Conservation (phyloP, 2,329 filamentous ascomycete species). For the Sclerotiophoma versabilis region DNA sequence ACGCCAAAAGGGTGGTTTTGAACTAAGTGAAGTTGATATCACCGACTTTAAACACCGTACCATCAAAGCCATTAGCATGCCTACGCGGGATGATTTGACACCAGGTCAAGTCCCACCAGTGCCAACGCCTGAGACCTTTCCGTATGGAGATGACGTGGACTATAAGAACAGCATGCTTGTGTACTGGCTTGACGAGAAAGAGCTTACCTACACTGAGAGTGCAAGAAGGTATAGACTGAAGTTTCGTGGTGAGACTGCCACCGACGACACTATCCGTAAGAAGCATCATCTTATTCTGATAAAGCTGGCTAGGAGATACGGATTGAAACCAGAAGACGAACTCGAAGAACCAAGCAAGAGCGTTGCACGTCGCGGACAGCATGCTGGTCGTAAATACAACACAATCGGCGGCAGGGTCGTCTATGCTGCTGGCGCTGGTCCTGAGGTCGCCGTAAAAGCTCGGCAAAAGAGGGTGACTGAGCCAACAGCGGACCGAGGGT, state of each 20-base stretch:
- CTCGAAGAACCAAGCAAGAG: conserved; percentile 7
- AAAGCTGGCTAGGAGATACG: conserved; percentile 11
- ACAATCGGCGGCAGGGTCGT: conserved; percentile 3
- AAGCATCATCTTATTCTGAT: conserved; percentile 15
- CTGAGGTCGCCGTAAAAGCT: neutral
- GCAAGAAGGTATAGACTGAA: conserved; percentile 8
- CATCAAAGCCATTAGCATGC: conserved; percentile 26
- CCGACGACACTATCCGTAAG: conserved; percentile 22
- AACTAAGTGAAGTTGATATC: neutral
- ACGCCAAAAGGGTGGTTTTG: neutral
- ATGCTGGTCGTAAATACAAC: conserved; percentile 3
- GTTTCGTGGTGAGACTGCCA: conserved; percentile 16
- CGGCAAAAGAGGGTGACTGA: neutral
- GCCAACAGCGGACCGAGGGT: neutral
- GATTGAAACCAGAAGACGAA: conserved; percentile 9
- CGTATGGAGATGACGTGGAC: conserved; percentile 22
- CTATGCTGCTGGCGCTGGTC: neutral
- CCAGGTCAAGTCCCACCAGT: conserved; percentile 9
- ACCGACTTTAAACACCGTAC: conserved; percentile 17
- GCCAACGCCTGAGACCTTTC: conserved; percentile 6
- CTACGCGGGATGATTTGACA: conserved; percentile 1
- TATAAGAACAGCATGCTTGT: conserved; percentile 21
- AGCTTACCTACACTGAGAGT: conserved; percentile 16
- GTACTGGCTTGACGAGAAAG: conserved; percentile 22
- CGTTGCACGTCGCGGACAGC: conserved; percentile 18